Evolutionary conservation across 768 basidiomycete species (phyloP), one percentile per base, ranked within the genome.

Genomic region (Suillus weaverae): DNA sequence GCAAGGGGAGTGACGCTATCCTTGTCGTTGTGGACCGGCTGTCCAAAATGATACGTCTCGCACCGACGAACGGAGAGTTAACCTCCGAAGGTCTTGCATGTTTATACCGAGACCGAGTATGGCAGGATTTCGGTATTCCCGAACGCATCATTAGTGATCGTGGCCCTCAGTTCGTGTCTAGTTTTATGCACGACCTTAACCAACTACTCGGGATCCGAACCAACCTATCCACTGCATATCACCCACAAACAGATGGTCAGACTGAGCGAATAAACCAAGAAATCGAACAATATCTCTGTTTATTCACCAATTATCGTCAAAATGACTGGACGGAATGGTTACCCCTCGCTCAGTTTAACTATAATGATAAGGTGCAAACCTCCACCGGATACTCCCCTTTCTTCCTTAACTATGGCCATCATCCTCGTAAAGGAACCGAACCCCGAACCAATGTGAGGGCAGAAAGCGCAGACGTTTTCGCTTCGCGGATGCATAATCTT

Each of bases 201-300:
- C 35, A 54, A 30, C 56, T 72, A 0, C 71, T 81, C 0, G 73
- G 77, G 0, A 80, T 83, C 36, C 54, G 79, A 41, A 61, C 61
- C 5, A 74, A 73, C 36, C 65, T 77, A 0, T 78, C 76, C 2
- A 83, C 81, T 0, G 80, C 81, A 0, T 83, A 76, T 62, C 83
- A 83, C 61, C 83, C 83, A 0, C 76, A 67, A 32, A 44, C 43
- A 3, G 43, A 44, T 20, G 41, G 41, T 43, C 41, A 43, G 41
- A 43, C 41, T 1, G 41, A 62, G 63, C 63, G 75, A 2, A 67
- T 76, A 8, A 81, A 83, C 63, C 72, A 73, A 64, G 68, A 73
- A 4, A 46, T 83, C 0, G 80, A 83, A 60, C 71, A 73, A 26
- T 80, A 79, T 65, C 74, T 83, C 0, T 71, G 76, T 3, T 60